Evolutionary conservation across 768 basidiomycete species (phyloP).

Genomic region (Rubroboletus pulcherrimus): DNA sequence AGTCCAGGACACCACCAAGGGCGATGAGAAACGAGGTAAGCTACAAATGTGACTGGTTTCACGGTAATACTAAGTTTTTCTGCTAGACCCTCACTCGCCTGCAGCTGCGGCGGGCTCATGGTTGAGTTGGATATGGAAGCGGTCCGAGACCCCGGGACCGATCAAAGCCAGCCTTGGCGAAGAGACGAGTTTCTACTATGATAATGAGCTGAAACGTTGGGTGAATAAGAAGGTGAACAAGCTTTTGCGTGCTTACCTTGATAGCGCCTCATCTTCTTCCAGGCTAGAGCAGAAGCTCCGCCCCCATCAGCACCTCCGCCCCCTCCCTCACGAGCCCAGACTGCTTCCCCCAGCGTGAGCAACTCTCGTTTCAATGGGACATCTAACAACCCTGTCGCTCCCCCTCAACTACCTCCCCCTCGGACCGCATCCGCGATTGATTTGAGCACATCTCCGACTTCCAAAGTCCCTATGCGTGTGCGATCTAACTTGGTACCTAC

Average conservation of each 20-base stretch:
- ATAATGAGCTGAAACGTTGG: slow-evolving; percentile 94
- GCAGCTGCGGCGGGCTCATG: slow-evolving; percentile 53
- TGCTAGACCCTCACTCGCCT: slow-evolving; percentile 12
- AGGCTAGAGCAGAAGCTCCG: slow-evolving; percentile 56
- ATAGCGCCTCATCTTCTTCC: not conserved
- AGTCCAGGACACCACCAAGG: slow-evolving; percentile 14
- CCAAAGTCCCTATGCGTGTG: slow-evolving; percentile 50
- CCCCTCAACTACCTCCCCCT: slow-evolving; percentile 21
- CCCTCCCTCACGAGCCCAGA: slow-evolving; percentile 83
- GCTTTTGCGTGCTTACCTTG: not conserved
- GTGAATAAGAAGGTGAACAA: slow-evolving; percentile 81
- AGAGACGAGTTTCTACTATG: slow-evolving; percentile 86
- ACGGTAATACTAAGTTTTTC: not conserved
- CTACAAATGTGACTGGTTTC: not conserved
- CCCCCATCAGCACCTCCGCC: slow-evolving; percentile 58
- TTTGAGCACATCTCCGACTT: slow-evolving; percentile 48
- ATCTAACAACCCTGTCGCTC: slow-evolving; percentile 13
- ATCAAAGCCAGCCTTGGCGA: slow-evolving; percentile 92
- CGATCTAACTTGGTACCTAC: slow-evolving; percentile 64
- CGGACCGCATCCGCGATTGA: slow-evolving; percentile 67
- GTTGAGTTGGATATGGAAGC: slow-evolving; percentile 81
- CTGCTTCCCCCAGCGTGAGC: slow-evolving; percentile 69
- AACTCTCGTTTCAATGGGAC: slow-evolving; percentile 34
- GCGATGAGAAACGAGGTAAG: slow-evolving; percentile 33
- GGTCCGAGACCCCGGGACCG: slow-evolving; percentile 63